These are phyloP conservation scores for Arthrobotrys iridis DNA, from an alignment of 2,329 filamentous ascomycete species.

Conservation along the genomic window DNA sequence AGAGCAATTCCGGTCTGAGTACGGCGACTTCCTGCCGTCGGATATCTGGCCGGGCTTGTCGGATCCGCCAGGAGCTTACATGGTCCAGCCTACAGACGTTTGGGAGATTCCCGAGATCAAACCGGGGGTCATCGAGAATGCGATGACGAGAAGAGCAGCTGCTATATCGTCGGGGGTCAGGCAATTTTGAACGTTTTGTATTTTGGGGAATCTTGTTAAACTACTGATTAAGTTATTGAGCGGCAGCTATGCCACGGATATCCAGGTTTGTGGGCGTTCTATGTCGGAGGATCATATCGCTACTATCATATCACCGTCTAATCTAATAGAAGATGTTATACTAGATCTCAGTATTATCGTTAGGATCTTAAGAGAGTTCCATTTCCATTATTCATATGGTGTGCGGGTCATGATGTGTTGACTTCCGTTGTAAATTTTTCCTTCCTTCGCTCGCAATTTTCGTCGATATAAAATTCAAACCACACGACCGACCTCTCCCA, in stretches of 20 bases:
- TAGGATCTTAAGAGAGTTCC: background rate
- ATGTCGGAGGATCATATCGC: background rate
- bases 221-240: no score
- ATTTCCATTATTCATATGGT: background rate
- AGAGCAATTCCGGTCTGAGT: slow-evolving; percentile 80
- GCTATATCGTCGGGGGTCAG: slow-evolving; percentile 45
- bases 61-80: slow-evolving; percentile 60
- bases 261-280: slow-evolving; percentile 7
- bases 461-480: slow-evolving; percentile 32
- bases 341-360: background rate
- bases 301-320: background rate
- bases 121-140: slow-evolving; percentile 47
- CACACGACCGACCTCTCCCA: slow-evolving; percentile 12
- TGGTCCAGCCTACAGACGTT: slow-evolving; percentile 57
- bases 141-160: slow-evolving; percentile 43
- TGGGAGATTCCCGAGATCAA: slow-evolving; percentile 50
- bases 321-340: background rate
- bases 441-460: slow-evolving; percentile 15
- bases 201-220: background rate
- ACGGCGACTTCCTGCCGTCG: slow-evolving; percentile 85
- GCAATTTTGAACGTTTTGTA: slow-evolving; percentile 18
- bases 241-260: slow-evolving; percentile 1
- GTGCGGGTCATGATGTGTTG: slow-evolving; percentile 32
- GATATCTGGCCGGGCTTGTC: slow-evolving; percentile 85
- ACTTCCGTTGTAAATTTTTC: slow-evolving; percentile 37